These are phyloP conservation scores for Phialemoniopsis sp. DNA, from an alignment of 2,329 filamentous ascomycete species.

Conservation along the genomic window DNA sequence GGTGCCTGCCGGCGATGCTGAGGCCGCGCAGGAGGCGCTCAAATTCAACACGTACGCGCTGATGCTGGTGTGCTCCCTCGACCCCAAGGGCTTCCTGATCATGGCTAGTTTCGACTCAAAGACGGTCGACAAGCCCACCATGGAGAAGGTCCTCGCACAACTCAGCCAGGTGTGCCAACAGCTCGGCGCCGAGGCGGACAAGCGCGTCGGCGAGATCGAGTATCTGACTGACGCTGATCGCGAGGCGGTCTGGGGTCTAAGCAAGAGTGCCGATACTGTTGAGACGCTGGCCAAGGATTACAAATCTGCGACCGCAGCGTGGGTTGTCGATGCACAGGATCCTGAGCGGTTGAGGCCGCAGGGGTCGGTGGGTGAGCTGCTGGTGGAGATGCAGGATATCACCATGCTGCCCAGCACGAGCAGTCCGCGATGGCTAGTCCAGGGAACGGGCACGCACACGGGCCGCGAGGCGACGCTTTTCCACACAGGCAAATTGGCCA, in stretches of 20 bases:
- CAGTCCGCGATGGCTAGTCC: constrained; percentile 20
- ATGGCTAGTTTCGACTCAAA: constrained; percentile 64
- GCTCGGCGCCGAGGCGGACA: constrained; percentile 35
- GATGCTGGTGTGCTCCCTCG: constrained; percentile 61
- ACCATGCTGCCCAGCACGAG: constrained; percentile 15
- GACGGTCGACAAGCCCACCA: constrained; percentile 44
- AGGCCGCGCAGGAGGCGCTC: constrained; percentile 56
- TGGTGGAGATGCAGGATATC: constrained; percentile 21
- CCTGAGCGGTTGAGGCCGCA: constrained; percentile 27
- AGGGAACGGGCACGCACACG: constrained; percentile 3
- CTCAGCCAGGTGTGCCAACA: constrained; percentile 45
- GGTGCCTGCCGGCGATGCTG: constrained; percentile 49
- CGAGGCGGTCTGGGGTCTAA: constrained; percentile 22
- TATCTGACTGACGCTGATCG: constrained; percentile 27
- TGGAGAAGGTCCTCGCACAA: constrained; percentile 48
- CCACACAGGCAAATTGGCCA: constrained; percentile 34
- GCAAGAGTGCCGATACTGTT: constrained; percentile 15
- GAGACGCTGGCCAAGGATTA: constrained; percentile 14
- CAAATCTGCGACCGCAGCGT: constrained; percentile 22
- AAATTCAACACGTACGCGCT: constrained; percentile 58
- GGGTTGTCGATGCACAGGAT: constrained; percentile 33
- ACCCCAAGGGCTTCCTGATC: constrained; percentile 49
- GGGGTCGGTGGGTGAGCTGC: constrained; percentile 38
- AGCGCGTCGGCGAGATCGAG: constrained; percentile 25
- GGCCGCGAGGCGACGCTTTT: constrained; percentile 20